Conservation (phyloP, 805 yeast genomes). For the Metschnikowia baotianmanensis region DNA sequence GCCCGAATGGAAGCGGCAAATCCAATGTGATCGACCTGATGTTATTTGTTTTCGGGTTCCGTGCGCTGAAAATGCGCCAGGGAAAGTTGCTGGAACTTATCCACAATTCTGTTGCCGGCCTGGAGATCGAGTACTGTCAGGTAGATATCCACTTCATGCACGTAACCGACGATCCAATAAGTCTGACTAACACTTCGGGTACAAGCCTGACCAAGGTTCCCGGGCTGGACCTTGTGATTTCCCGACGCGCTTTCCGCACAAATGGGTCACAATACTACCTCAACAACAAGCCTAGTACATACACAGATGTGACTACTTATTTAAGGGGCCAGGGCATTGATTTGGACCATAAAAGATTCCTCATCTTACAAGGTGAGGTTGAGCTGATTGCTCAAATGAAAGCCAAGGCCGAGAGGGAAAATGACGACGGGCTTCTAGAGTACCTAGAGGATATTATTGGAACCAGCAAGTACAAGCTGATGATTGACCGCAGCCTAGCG, state of each 20-base stretch:
- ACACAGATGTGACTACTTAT: constrained; percentile 72
- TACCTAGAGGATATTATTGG: constrained; percentile 97
- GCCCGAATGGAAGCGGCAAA: constrained; percentile 98
- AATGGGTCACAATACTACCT: constrained; percentile 78
- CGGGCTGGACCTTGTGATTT: constrained; percentile 61
- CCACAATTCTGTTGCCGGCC: constrained; percentile 75
- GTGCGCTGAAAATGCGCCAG: constrained; percentile 96
- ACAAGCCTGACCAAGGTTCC: constrained; percentile 41
- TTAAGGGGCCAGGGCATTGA: constrained; percentile 85
- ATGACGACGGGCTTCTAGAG: constrained; percentile 91
- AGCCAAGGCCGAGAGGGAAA: constrained; percentile 89
- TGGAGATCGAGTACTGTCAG: constrained; percentile 66
- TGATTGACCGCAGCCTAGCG: constrained; percentile 62
- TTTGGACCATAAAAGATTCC: constrained; percentile 88
- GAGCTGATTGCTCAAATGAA: constrained; percentile 99
- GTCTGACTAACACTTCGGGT: too few species aligned
- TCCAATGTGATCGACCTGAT: constrained; percentile 96
- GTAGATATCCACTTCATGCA: constrained; percentile 88
- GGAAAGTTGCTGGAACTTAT: constrained; percentile 89
- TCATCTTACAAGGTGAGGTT: constrained; percentile 96
- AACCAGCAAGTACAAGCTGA: constrained; percentile 75
- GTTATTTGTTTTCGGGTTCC: constrained; percentile 93
- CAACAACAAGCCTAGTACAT: constrained; percentile 66
- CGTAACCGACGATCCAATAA: constrained; percentile 66
- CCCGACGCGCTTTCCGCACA: constrained; percentile 75